Percentiles rank a stretch among this genome's conserved stretches.
phyloP scores from a whole-genome alignment of 2,329 filamentous ascomycete genomes.

The Colletotrichum coccodes region DNA sequence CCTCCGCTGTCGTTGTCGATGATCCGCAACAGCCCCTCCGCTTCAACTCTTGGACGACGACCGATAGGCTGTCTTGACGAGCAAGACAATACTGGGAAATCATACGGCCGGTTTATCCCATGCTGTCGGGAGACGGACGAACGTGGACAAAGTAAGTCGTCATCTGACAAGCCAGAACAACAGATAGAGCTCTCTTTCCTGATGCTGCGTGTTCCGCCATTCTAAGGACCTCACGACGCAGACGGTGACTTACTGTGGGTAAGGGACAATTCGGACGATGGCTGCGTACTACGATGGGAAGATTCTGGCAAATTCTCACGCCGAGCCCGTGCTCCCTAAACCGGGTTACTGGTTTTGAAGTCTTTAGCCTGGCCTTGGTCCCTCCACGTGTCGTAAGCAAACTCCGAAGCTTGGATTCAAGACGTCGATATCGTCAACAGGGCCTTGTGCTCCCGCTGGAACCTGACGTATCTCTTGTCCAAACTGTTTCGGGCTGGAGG shows the following conservation, averaged over 20 bases:
- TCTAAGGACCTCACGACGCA: conserved; percentile 25
- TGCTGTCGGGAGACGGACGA: conserved; percentile 38
- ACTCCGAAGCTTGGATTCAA: conserved; percentile 13
- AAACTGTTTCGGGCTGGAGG: conserved; percentile 32
- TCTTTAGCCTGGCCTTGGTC: not conserved
- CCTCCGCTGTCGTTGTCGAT: conserved; percentile 32
- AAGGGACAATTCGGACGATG: conserved; percentile 36
- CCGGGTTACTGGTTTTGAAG: not conserved
- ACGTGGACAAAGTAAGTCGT: conserved; percentile 34
- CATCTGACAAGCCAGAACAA: conserved; percentile 36
- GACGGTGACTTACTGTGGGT: conserved; percentile 35
- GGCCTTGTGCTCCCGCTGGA: not conserved
- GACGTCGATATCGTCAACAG: conserved; percentile 28
- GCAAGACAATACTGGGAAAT: conserved; percentile 38
- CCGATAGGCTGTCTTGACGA: conserved; percentile 36
- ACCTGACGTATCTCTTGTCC: not conserved
- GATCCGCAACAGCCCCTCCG: conserved; percentile 36
- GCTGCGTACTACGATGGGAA: conserved; percentile 33
- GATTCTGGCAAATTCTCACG: conserved; percentile 34
- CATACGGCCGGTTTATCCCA: conserved; percentile 35
- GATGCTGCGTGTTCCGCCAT: conserved; percentile 34
- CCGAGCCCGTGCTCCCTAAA: conserved; percentile 29
- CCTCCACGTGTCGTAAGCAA: conserved; percentile 8
- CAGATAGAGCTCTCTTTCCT: conserved; percentile 33
- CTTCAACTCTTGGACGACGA: conserved; percentile 32